phyloP scores from a whole-genome alignment of 208 protist genomes.

The Crithidia bombi region DNA sequence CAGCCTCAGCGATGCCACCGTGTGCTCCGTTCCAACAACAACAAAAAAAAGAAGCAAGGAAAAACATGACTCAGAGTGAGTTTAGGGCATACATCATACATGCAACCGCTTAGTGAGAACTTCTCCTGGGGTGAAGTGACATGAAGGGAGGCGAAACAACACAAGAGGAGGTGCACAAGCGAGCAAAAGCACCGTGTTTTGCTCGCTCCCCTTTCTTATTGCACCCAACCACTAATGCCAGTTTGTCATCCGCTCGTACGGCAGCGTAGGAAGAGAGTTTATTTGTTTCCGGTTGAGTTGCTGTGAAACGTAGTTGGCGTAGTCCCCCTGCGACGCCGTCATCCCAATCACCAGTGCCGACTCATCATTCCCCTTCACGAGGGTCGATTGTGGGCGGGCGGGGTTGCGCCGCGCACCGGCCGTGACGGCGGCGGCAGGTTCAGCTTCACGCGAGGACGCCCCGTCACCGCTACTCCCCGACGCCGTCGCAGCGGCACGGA shows the following conservation, averaged over 20 bases:
- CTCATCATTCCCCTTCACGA: not conserved
- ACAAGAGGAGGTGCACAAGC: too few relatives aligned
- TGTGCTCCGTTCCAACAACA: too few relatives aligned
- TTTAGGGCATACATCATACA: too few relatives aligned
- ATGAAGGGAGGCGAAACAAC: too few relatives aligned
- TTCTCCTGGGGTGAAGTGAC: too few relatives aligned
- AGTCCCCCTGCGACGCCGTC: slow-evolving; percentile 63
- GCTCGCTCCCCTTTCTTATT: not conserved
- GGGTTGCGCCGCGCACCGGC: not conserved
- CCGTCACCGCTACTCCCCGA: not conserved
- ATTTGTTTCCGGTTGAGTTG: slow-evolving; percentile 55
- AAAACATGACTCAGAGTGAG: too few relatives aligned
- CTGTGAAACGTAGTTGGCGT: slow-evolving; percentile 58
- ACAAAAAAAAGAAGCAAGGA: too few relatives aligned
- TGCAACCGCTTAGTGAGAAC: too few relatives aligned
- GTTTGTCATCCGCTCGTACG: slow-evolving; percentile 45
- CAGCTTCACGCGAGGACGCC: not conserved
- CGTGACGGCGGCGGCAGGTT: not conserved
- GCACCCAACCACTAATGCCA: not conserved
- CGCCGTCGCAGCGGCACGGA: not conserved
- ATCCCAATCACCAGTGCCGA: slow-evolving; percentile 38
- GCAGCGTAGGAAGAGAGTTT: slow-evolving; percentile 52
- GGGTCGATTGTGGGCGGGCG: not conserved
- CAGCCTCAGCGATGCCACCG: too few relatives aligned
- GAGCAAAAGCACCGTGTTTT: not conserved